phyloP scores from a whole-genome alignment of 1,284 basidiomycete species.

The Takashimella tepidaria region DNA sequence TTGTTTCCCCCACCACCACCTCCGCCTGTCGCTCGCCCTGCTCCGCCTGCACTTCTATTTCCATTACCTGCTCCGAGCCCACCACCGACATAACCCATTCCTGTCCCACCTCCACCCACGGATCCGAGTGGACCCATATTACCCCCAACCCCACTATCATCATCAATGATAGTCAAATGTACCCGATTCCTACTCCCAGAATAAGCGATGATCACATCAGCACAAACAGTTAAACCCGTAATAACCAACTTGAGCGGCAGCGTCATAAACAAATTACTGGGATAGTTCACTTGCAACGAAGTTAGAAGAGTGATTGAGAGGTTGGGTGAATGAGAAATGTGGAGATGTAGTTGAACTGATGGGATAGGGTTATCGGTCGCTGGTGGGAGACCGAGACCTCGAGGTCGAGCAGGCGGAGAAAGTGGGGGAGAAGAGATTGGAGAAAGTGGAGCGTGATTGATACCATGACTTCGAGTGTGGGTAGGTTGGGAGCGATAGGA shows the following conservation, averaged over 20 bases:
- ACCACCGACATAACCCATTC: not conserved
- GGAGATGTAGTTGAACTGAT: conserved; percentile 50
- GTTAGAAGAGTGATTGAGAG: conserved; percentile 68
- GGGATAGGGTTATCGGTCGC: conserved; percentile 28
- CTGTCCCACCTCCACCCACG: not conserved
- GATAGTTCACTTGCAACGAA: conserved; percentile 92
- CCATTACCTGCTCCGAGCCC: conserved; percentile 1
- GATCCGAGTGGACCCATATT: too few relatives aligned
- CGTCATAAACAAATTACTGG: conserved; percentile 89
- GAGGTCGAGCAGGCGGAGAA: conserved; percentile 31
- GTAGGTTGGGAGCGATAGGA: conserved; percentile 2
- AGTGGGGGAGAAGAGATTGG: conserved; percentile 19
- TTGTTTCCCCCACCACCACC: conserved; percentile 1
- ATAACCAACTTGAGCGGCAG: conserved; percentile 88
- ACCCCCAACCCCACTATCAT: conserved; percentile 35
- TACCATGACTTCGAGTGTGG: conserved; percentile 2
- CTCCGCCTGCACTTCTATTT: not conserved
- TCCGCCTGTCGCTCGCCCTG: not conserved
- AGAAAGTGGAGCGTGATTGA: not conserved
- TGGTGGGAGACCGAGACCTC: conserved; percentile 15
- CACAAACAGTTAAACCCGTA: conserved; percentile 78
- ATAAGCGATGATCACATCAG: conserved; percentile 84
- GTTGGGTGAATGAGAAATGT: conserved; percentile 47
- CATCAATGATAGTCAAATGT: conserved; percentile 83
- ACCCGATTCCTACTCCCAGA: conserved; percentile 71